Evolutionary conservation across 257 asterid species (phyloP).

Genomic region (Fraxinus anomala): DNA sequence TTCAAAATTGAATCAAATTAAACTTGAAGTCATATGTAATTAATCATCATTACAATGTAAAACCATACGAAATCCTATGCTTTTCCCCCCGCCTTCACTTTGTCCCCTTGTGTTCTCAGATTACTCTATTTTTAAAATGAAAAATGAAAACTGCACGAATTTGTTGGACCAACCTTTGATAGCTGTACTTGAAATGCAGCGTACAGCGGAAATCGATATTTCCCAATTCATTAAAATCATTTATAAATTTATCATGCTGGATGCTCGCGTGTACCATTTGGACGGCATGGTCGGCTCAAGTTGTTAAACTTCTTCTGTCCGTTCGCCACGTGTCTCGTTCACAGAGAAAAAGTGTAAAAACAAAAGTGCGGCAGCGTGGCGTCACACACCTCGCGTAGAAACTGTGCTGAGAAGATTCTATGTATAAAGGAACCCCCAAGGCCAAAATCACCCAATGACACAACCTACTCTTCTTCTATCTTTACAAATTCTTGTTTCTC

Average conservation of each 20-base stretch:
- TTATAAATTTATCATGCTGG: too few relatives aligned
- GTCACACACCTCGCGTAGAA: conserved; percentile 22
- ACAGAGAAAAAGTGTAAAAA: conserved; percentile 10
- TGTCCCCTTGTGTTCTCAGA: conserved; percentile 13
- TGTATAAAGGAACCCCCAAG: conserved; percentile 25
- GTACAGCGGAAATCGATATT: too few relatives aligned
- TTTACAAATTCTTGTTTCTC: conserved; percentile 21
- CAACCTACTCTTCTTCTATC: not conserved
- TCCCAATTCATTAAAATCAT: not conserved
- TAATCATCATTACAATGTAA: not conserved
- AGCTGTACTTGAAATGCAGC: not conserved
- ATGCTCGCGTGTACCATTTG: too few relatives aligned
- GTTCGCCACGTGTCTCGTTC: conserved; percentile 39
- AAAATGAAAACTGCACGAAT: not conserved
- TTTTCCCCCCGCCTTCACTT: conserved; percentile 26
- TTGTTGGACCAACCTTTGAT: too few relatives aligned
- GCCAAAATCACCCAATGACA: conserved; percentile 39
- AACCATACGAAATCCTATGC: conserved; percentile 25
- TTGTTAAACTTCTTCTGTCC: conserved; percentile 25
- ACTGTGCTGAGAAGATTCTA: conserved; percentile 13
- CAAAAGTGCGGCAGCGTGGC: conserved; percentile 29
- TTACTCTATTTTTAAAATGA: not conserved
- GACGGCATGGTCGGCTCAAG: conserved; percentile 35
- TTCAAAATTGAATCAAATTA: not conserved
- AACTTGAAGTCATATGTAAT: not conserved